Evolutionary conservation across 192 early-diverging fungal genomes (phyloP), one percentile per base, ranked within the genome.

Genomic region (Coemansia asiatica): DNA sequence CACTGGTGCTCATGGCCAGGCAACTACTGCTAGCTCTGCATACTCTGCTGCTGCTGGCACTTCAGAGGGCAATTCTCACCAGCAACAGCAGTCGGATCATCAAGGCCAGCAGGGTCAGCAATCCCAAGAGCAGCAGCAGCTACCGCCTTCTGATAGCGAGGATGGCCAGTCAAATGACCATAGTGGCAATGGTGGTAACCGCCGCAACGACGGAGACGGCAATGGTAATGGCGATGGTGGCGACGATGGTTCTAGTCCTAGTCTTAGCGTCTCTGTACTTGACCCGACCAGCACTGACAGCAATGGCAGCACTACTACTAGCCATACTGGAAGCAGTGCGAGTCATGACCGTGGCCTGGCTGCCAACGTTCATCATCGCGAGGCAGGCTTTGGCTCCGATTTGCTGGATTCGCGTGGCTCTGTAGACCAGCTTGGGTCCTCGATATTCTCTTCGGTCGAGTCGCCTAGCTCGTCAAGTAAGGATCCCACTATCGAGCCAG

Each of bases 401-500:
- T 38, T 74, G 5, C n/a, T 73, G n/a, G 72, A 62, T 46, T 74
- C 77, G 13, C 56, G 54, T 44, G 63, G 65, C 8, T 80, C 72
- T 18, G 61, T 33, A 6, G 68, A 70, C 28, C 53, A 62, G 4
- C 44, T 80, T 6, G 77, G 77, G 6, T 80, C 77, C 21, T 80
- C 77, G 33, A 80, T 80, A 21, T 80, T 80, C 31, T 74, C 77
- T 19, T 80, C 77, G 1, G 54, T 62, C 19, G 71, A 74, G 46
- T 64, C 68, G 31, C 33, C 40, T 9, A 29, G 46, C 26, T 7
- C 40, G 8, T 27, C 40, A 0, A 60, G 25, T 25, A 44, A 16
- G 9, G 59, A 60, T 47, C 44, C 44, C 2, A 2, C 7, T 0
- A 1, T 5, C 18, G 40, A 60, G 44, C 35, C 59, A 1, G 12